Evolutionary conservation across 2,329 filamentous ascomycete genomes (phyloP), one percentile per base, ranked within the genome.

Genomic region (Cytospora piceae): DNA sequence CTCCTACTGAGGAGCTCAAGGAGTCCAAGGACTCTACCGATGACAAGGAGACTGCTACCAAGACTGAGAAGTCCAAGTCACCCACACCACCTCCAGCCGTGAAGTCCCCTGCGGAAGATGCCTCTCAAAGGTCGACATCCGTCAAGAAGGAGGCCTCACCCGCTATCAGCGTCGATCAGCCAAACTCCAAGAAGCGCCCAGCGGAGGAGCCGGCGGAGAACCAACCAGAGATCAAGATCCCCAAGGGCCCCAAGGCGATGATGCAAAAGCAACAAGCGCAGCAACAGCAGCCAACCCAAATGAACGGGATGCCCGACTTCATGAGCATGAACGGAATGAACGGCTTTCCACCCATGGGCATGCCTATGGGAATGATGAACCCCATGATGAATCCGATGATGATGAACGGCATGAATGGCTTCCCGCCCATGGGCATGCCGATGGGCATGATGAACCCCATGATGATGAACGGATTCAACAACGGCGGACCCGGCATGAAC

Each of bases 181-280:
- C 69, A 24, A 67, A 77, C 65, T 80, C 86, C 31, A 95, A 91
- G 79, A 99, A 98, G 80, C 88, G 95, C 27, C 85, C 90, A 14
- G 93, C 93, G 17, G 92, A 94, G 42, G 90, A 93, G 61, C 83
- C 83, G 37, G 79, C 85, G 8, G 86, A 88, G 71, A 88, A 90
- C 70, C 85, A 85, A 51, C 86, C 85, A 73, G 85, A 89, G 52
- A 85, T 87, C 56, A 90, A 89, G 71, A 85, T 89, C 51, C 85
- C 87, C 55, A 90, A 89, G 71, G 87, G 82, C 0, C 87, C 87
- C 2, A 87, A 87, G 74, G 87, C 84, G 46, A 90, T 88, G 87
- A 77, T 79, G 51, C 76, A 78, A 71, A 79, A 71, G 72, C 79
- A 77, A 74, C 83, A 83, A 64, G 78, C 76, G 73, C 81, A 81